Percentiles rank a stretch among this genome's conserved stretches.
Evolutionary conservation across 495 filamentous ascomycete genomes (phyloP).

Genomic region (Penicillium chermesinum): DNA sequence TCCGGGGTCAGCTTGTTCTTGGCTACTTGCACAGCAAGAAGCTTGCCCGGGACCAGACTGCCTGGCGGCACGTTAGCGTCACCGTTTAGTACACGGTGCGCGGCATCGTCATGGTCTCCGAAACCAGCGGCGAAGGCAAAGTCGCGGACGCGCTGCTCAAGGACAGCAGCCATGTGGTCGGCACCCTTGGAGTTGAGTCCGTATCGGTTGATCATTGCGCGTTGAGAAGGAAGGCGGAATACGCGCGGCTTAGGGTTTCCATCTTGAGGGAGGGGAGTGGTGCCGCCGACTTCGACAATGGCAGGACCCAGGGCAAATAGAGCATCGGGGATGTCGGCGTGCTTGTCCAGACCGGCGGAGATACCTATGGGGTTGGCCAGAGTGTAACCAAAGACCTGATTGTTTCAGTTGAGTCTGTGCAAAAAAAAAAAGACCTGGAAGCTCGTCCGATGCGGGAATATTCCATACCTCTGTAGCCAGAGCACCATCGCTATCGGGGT

Average conservation of each 20-base stretch:
- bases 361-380: slow-evolving; percentile 85
- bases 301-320: slow-evolving; percentile 76
- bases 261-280: slow-evolving; percentile 75
- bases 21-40: slow-evolving; percentile 92
- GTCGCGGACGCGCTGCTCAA: slow-evolving; percentile 70
- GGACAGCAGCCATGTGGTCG: slow-evolving; percentile 71
- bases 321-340: slow-evolving; percentile 77
- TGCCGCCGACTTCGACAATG: slow-evolving; percentile 87
- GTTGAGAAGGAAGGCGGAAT: slow-evolving; percentile 74
- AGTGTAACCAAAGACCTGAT: slow-evolving; percentile 67
- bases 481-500: slow-evolving; percentile 45
- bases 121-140: slow-evolving; percentile 68
- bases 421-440: slow-evolving; percentile 1
- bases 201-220: slow-evolving; percentile 90
- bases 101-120: slow-evolving; percentile 56
- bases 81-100: slow-evolving; percentile 67
- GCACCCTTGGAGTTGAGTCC: slow-evolving; percentile 84
- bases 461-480: slow-evolving; percentile 51
- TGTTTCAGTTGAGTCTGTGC: background rate
- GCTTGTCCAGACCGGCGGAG: slow-evolving; percentile 90
- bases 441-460: too few species aligned
- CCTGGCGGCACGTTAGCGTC: slow-evolving; percentile 63
- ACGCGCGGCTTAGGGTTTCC: slow-evolving; percentile 86
- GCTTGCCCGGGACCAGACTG: slow-evolving; percentile 62
- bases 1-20: slow-evolving; percentile 92